Percentiles rank a stretch among this genome's conserved stretches.
Conservation (phyloP, 306 rosid genomes). For the Astragalus membranaceus region DNA sequence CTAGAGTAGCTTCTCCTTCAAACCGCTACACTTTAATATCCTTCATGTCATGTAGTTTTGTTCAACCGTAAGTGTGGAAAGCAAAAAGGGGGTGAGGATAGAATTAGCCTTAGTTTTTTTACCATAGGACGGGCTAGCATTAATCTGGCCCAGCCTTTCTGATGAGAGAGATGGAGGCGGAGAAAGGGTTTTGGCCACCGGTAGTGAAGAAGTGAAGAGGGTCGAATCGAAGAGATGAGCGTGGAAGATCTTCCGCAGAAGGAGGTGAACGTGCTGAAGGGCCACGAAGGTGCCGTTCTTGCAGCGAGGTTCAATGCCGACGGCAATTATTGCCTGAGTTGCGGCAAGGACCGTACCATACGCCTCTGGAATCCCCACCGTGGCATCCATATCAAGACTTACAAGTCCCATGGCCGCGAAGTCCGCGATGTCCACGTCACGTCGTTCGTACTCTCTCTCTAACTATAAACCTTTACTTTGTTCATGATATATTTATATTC, state of each 20-base stretch:
- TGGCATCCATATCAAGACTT: slow-evolving; percentile 86
- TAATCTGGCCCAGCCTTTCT: no score
- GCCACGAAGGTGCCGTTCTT: slow-evolving; percentile 80
- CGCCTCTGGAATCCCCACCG: slow-evolving; percentile 98
- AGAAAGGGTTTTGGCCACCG: background rate
- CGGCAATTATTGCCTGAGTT: slow-evolving; percentile 71
- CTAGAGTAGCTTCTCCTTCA: no score
- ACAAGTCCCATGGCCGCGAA: slow-evolving; percentile 88
- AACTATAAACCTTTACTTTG: background rate
- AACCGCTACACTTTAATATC: no score
- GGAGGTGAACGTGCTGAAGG: slow-evolving; percentile 57
- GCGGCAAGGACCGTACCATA: slow-evolving; percentile 90
- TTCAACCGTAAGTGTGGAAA: no score
- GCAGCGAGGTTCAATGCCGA: slow-evolving; percentile 76
- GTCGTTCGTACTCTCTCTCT: slow-evolving; percentile 20
- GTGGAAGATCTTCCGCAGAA: slow-evolving; percentile 48
- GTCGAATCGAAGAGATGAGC: slow-evolving; percentile 31
- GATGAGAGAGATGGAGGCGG: background rate
- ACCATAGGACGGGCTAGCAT: no score
- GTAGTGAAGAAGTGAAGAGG: background rate
- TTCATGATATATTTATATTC: background rate
- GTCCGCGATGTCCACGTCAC: slow-evolving; percentile 88
- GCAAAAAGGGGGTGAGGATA: no score
- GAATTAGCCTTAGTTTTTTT: no score
- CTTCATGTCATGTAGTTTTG: no score